Evolutionary conservation across 2,329 filamentous ascomycete species (phyloP), one percentile per base, ranked within the genome.

Genomic region (Trichophyton benhamiae): DNA sequence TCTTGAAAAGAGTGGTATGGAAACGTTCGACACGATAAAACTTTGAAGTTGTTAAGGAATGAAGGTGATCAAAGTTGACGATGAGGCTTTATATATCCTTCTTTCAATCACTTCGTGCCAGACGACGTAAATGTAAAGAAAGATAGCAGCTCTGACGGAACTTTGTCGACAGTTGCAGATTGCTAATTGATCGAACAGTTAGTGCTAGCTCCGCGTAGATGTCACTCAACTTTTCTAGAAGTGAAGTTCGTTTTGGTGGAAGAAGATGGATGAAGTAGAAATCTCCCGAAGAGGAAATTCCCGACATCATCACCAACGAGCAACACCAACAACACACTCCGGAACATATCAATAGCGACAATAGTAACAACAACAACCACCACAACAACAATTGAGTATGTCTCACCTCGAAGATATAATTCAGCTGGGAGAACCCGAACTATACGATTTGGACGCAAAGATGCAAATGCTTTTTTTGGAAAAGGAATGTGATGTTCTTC

Each of bases 141-240:
- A 33, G 15, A 36, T 36, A 55, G 27, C 27, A 55, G 52, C 52
- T 27, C 52, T 55, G 52, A 55, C 17, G 52, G 52, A 55, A 55
- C 52, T 55, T 55, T 55, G 52, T 55, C 52, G 52, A 55, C 52
- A 55, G 52, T 33, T 55, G 52, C 52, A 55, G 52, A 55, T 44
- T 55, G 52, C 52, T 55, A 20, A n/a, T 55, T 33, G 52, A n/a
- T 55, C n/a, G 27, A n/a, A 55, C 8, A 8, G 52, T 55, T 27
- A 55, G 52, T 20, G 5, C 2, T 2, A 33, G 48, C 6, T 30
- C 48, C 15, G 25, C n/a, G 48, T 15, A 55, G 52, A 8, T 55
- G 52, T 55, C 52, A 27, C 52, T 36, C 27, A 55, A 55, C 15
- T 27, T 8, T 27, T 11, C 22, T 36, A 20, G 52, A 52, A 55